Evolutionary conservation across 208 protist genomes (phyloP), one percentile per base, ranked within the genome.

Genomic region (Naegleria lovaniensis): DNA sequence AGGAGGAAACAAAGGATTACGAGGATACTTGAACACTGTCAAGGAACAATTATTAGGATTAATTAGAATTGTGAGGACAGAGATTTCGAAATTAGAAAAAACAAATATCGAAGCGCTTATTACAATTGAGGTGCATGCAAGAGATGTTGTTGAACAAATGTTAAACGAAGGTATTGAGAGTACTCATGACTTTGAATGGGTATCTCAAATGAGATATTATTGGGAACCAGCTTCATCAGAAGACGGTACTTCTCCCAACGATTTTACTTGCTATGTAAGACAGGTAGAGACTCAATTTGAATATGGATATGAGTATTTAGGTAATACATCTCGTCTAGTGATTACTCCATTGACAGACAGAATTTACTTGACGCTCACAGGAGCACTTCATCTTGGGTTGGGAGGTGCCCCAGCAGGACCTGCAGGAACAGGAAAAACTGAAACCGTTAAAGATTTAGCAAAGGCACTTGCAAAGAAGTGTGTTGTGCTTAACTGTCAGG

Each of bases 401-500:
- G 98, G 98, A 90, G 97, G 98, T 59, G 97, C 97, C 22, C 98
- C 97, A 87, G 96, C 96, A 40, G 96, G 96, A 75, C 96, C 96
- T 41, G 96, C 96, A 22, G 96, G 95, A 90, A 97, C 95, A 7
- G 96, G 98, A 83, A 99, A 99, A 92, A 98, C 98, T 41, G 97
- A 99, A 92, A 97, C 97, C n/a, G 97, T 95, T 29, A 99, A 99
- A 94, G 98, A 99, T 94, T 93, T 99, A 0, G 97, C 98, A 67
- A 99, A 99, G 93, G 97, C 98, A 38, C 94, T 99, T 43, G 95
- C 98, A 43, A 99, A 98, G 93, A 97, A 99, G 93, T 99, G 98
- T 88, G 97, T 99, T 86, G 98, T 99, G 67, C 99, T 99, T 94
- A 99, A 99, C 95, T 99, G 98, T 92, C 96, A 98, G 92, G 97